phyloP scores from a whole-genome alignment of 164 flowering plant genomes.

The Stephania yunnanensis region DNA sequence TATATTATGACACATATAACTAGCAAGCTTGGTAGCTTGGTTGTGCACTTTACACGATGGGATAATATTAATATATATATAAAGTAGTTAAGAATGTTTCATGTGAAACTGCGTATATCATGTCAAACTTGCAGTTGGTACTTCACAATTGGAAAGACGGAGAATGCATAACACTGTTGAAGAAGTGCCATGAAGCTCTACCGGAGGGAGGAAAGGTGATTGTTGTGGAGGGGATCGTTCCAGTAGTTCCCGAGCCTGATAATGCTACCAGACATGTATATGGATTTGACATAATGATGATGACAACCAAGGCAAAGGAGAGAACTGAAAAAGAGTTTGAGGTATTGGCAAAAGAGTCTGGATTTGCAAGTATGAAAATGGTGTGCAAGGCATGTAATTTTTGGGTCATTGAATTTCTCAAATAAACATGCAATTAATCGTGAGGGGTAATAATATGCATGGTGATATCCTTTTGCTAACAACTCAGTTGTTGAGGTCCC shows the following conservation, averaged over 20 bases:
- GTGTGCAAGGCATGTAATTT: constrained; percentile 44
- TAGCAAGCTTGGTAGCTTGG: no score
- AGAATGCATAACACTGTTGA: constrained; percentile 61
- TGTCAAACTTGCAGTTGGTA: constrained; percentile 65
- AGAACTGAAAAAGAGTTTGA: constrained; percentile 58
- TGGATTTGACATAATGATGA: constrained; percentile 56
- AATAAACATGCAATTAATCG: constrained; percentile 13
- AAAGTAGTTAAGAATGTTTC: background rate
- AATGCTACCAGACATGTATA: constrained; percentile 32
- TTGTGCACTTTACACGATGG: no score
- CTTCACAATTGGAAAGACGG: constrained; percentile 90
- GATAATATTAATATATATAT: no score
- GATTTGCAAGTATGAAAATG: constrained; percentile 44
- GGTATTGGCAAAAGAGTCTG: constrained; percentile 58
- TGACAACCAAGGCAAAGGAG: constrained; percentile 89
- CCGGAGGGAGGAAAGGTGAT: constrained; percentile 70
- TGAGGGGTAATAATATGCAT: no score
- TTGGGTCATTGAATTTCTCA: constrained; percentile 65
- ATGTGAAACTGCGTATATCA: no score
- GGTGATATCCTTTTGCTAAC: no score
- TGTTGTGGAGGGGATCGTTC: constrained; percentile 54
- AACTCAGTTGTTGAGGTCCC: no score
- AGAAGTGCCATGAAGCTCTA: constrained; percentile 65
- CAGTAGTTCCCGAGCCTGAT: constrained; percentile 42
- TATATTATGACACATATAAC: no score